Percentiles rank a stretch among this genome's conserved stretches.
These are phyloP conservation scores for Primulina eburnea DNA, from an alignment of 257 asterid species.

Conservation along the genomic window DNA sequence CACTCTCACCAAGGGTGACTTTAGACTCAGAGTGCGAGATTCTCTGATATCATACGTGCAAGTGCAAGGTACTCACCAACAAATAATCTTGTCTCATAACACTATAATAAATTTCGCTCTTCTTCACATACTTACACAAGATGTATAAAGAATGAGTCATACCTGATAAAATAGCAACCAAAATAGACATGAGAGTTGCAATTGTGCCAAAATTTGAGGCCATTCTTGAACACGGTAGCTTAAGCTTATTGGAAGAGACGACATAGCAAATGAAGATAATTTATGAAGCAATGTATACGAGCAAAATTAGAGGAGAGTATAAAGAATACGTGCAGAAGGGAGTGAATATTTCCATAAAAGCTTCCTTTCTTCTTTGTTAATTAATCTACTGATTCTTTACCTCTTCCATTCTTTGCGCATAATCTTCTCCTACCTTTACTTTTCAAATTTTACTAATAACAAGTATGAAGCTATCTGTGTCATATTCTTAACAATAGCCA, in stretches of 20 bases:
- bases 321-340: conserved; percentile 52
- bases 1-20: not conserved
- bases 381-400: conserved; percentile 55
- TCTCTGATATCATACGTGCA: not conserved
- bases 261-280: not conserved
- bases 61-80: not conserved
- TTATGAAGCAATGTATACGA: not conserved
- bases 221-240: conserved; percentile 25
- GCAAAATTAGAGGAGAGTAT: not conserved
- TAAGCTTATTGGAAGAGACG: not conserved
- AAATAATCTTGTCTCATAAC: too few relatives aligned
- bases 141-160: not conserved
- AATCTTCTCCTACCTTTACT: conserved; percentile 18
- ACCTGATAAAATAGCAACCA: conserved; percentile 45
- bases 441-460: not conserved
- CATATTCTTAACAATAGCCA: too few relatives aligned
- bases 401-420: conserved; percentile 26
- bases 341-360: conserved; percentile 24
- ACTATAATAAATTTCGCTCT: not conserved
- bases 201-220: conserved; percentile 22
- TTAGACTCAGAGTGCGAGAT: not conserved
- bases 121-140: not conserved
- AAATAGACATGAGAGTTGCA: conserved; percentile 23
- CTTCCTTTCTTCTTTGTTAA: conserved; percentile 56
- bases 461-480: too few relatives aligned